Base-by-base conservation (phyloP, 345 rosid genomes). In the Toxicodendron radicans region DNA sequence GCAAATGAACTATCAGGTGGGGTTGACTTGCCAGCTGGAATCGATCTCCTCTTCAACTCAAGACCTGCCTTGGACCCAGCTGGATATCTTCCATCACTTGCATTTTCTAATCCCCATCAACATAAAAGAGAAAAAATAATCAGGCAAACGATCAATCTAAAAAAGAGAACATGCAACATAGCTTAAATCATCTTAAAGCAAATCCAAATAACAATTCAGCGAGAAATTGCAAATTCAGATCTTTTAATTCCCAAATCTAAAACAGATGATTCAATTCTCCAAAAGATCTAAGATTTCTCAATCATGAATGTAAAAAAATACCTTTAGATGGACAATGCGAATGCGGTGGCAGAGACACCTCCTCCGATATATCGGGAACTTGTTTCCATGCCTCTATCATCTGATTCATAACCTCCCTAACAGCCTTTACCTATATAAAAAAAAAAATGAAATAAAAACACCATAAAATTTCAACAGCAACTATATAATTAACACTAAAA, bases 361-460 rank as follows among this genome's bases (percentile, higher is more conserved):
- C 97, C 20, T 90, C 92, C 0, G 94, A 88, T 73, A 92, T 75
- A 90, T 95, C 99, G 0, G 97, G 94, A 57, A 95, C 86, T 85
- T 89, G 91, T 83, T 88, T 92, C 99, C 99, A 95, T 1, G 94
- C 94, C 75, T 95, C 94, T 73, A 95, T 75, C 92, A 87, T 88
- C 86, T 91, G 87, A 76, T 58, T 85, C 97, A 95, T 92, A 81
- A 87, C 97, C 71, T 92, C 98, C 87, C 99, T 90, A 14, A 85
- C 91, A 58, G 91, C 93, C 87, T 90, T 95, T 79, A 92, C 97
- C 99, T 95, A 68, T 73, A 73, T 64, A 46, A 57, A 53, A 52
- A 20, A 46, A 27, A 21, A 2, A 53, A 49, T n/a, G n/a, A 59
- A 35, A 23, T 21, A 10, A 35, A n/a, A 9, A 66, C 73, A 79